Evolutionary conservation across 306 rosid species (phyloP).

Genomic region (Coriaria nepalensis): DNA sequence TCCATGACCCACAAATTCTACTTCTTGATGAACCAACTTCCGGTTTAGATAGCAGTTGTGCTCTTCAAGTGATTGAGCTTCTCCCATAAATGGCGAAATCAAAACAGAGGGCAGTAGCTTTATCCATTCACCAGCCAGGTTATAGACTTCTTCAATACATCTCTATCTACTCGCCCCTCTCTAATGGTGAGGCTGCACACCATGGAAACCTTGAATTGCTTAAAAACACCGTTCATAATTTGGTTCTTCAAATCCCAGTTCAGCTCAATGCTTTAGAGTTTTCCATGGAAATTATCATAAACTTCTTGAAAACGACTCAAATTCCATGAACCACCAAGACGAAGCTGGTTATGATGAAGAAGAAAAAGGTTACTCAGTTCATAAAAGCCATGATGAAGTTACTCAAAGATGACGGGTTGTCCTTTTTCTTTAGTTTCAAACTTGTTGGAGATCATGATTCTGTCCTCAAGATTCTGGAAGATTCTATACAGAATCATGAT

Average conservation of each 20-base stretch:
- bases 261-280: constrained; percentile 72
- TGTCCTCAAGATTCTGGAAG: too few relatives aligned
- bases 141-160: constrained; percentile 64
- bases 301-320: constrained; percentile 37
- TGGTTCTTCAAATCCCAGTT: constrained; percentile 47
- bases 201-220: constrained; percentile 57
- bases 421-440: too few relatives aligned
- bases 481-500: too few relatives aligned
- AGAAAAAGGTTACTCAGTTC: constrained; percentile 19
- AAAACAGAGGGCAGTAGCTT: constrained; percentile 47
- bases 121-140: constrained; percentile 87
- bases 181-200: constrained; percentile 54
- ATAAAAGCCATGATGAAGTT: constrained; percentile 26
- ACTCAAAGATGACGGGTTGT: too few relatives aligned
- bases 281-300: constrained; percentile 60
- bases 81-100: constrained; percentile 44
- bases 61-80: constrained; percentile 58
- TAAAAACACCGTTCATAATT: constrained; percentile 30
- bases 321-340: neutral
- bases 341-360: neutral
- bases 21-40: constrained; percentile 84
- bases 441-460: too few relatives aligned
- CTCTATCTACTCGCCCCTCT: constrained; percentile 59
- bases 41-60: constrained; percentile 57
- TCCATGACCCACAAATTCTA: constrained; percentile 63